Conservation (phyloP, 805 yeast genomes). For the Ogataea nakhonphanomensis region DNA sequence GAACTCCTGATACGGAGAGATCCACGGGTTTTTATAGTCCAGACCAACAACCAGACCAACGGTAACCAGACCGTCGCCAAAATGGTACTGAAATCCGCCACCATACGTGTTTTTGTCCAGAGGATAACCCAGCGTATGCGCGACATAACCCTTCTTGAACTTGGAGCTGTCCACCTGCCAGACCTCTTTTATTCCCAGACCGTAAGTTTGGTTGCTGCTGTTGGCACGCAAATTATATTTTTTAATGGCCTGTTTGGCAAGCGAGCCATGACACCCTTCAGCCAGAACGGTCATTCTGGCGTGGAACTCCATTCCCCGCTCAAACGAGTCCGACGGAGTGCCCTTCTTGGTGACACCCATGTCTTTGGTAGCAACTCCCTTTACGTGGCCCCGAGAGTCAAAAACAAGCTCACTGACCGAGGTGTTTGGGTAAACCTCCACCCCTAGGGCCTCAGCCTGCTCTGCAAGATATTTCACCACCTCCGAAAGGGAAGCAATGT, state of each 20-base stretch:
- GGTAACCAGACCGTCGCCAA: slow-evolving; percentile 87
- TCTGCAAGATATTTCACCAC: slow-evolving; percentile 81
- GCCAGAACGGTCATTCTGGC: slow-evolving; percentile 87
- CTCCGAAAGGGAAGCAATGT: slow-evolving; percentile 77
- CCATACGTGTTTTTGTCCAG: slow-evolving; percentile 74
- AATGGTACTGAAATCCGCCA: slow-evolving; percentile 96
- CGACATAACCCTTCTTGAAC: slow-evolving; percentile 74
- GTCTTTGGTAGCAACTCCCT: slow-evolving; percentile 93
- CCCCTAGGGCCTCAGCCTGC: slow-evolving; percentile 89
- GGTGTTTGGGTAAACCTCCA: slow-evolving; percentile 88
- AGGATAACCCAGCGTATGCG: slow-evolving; percentile 91
- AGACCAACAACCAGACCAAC: slow-evolving; percentile 94
- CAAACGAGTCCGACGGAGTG: slow-evolving; percentile 75
- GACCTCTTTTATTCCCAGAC: slow-evolving; percentile 92
- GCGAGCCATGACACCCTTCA: slow-evolving; percentile 98
- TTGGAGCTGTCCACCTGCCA: slow-evolving; percentile 91
- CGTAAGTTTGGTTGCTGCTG: slow-evolving; percentile 82
- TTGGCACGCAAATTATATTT: slow-evolving; percentile 66
- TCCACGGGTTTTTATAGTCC: slow-evolving; percentile 91
- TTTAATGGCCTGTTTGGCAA: slow-evolving; percentile 71
- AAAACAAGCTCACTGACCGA: slow-evolving; percentile 78
- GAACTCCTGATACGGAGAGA: slow-evolving; percentile 94
- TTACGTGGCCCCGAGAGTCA: slow-evolving; percentile 56
- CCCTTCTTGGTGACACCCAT: slow-evolving; percentile 80
- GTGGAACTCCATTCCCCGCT: slow-evolving; percentile 95